phyloP scores from a whole-genome alignment of 2,329 filamentous ascomycete species.

The Alternaria hordeiaustralica region DNA sequence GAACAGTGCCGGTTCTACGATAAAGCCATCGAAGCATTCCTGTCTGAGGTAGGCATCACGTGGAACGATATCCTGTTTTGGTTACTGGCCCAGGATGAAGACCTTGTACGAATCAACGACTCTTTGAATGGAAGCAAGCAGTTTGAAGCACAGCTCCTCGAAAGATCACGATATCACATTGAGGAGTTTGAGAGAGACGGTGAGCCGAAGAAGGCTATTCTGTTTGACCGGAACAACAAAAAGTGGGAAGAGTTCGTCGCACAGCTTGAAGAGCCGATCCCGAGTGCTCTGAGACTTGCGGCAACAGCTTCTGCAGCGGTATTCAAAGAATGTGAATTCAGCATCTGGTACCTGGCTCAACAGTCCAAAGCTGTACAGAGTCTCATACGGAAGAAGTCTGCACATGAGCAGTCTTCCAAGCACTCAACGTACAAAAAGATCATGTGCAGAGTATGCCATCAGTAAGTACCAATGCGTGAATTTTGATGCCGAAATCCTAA shows the following conservation, averaged over 20 bases:
- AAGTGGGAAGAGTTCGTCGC: constrained; percentile 43
- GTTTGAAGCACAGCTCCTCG: constrained; percentile 21
- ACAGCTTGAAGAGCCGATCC: constrained; percentile 32
- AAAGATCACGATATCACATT: constrained; percentile 34
- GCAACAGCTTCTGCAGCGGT: constrained; percentile 49
- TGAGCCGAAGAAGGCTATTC: background rate
- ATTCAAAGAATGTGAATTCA: constrained; percentile 42
- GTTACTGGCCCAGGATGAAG: constrained; percentile 41
- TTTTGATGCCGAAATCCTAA: background rate
- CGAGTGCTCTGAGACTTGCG: constrained; percentile 36
- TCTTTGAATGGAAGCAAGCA: background rate
- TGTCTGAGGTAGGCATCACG: constrained; percentile 43
- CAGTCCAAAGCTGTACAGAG: constrained; percentile 27
- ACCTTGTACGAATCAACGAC: constrained; percentile 19
- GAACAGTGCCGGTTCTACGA: constrained; percentile 47
- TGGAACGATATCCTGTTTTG: constrained; percentile 50
- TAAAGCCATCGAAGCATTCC: constrained; percentile 43
- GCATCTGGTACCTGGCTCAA: constrained; percentile 51
- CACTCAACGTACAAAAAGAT: constrained; percentile 27
- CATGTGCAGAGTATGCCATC: constrained; percentile 41
- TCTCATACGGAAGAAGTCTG: constrained; percentile 8
- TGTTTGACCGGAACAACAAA: constrained; percentile 34
- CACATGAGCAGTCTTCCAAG: background rate
- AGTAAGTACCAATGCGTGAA: constrained; percentile 25
- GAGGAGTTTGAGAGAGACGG: constrained; percentile 20